A percentile compares a stretch with the other conserved stretches of the same genome.
These are phyloP conservation scores for Phytophthora cactorum DNA, from an alignment of 352 stramenopile species.

Conservation along the genomic window DNA sequence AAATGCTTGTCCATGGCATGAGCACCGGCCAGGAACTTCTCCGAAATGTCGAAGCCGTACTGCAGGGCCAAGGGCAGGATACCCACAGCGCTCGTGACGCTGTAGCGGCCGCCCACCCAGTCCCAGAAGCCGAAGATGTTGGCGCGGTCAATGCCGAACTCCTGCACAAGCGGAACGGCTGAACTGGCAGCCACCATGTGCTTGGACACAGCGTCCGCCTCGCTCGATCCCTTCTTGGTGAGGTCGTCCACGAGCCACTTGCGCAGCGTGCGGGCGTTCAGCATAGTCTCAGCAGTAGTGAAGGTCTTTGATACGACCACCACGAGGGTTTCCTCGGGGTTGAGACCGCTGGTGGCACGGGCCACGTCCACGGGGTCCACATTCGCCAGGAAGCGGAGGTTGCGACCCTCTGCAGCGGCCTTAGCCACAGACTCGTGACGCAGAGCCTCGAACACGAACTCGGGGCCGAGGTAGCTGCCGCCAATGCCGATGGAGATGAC, in stretches of 20 bases:
- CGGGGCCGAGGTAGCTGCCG: constrained; percentile 95
- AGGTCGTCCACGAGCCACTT: constrained; percentile 96
- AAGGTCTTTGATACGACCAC: constrained; percentile 99
- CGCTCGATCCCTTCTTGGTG: constrained; percentile 73
- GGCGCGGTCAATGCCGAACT: constrained; percentile 94
- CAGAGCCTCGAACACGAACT: constrained; percentile 97
- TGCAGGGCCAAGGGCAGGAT: constrained; percentile 96
- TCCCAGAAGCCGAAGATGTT: constrained; percentile 99
- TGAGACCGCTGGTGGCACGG: constrained; percentile 87
- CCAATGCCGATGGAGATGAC: constrained; percentile 98
- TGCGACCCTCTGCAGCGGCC: constrained; percentile 83
- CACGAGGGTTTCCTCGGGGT: constrained; percentile 96
- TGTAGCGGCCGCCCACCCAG: constrained; percentile 98
- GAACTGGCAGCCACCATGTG: constrained; percentile 94
- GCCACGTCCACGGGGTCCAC: constrained; percentile 98
- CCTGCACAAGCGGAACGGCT: constrained; percentile 77
- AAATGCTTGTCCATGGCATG: constrained; percentile 99
- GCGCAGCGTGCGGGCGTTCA: constrained; percentile 96
- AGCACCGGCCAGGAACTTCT: constrained; percentile 95
- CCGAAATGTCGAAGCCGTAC: constrained; percentile 94
- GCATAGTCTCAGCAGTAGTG: constrained; percentile 99
- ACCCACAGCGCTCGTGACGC: constrained; percentile 96
- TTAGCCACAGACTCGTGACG: constrained; percentile 87
- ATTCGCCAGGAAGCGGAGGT: constrained; percentile 97
- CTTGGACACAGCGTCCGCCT: constrained; percentile 91